Percentiles rank a stretch among this genome's conserved stretches.
phyloP scores from a whole-genome alignment of 202 grass and related monocot species.

The Setaria viridis region DNA sequence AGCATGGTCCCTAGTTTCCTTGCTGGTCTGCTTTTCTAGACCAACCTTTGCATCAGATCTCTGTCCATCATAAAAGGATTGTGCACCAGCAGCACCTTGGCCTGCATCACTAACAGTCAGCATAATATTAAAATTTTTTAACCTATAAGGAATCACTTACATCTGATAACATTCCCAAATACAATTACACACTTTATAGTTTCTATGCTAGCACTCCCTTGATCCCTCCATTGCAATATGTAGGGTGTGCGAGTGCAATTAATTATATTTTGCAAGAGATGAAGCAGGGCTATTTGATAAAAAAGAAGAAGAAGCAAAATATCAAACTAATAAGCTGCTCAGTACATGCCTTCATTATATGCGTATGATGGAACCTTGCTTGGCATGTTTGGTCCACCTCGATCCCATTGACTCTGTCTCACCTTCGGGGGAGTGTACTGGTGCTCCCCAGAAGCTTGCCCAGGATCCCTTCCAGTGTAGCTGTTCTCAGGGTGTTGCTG shows the following conservation, averaged over 20 bases:
- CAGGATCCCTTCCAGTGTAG: slow-evolving; percentile 62
- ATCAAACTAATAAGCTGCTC: slow-evolving; percentile 34
- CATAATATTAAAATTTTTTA: slow-evolving; percentile 27
- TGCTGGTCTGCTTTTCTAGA: slow-evolving; percentile 62
- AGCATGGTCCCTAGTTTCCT: slow-evolving; percentile 59
- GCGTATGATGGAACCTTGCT: slow-evolving; percentile 59
- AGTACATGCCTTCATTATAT: slow-evolving; percentile 67
- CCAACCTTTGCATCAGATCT: slow-evolving; percentile 69
- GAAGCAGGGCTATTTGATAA: neutral
- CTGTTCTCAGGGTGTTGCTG: slow-evolving; percentile 64
- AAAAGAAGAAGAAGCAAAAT: neutral
- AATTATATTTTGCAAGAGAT: neutral
- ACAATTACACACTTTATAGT: neutral
- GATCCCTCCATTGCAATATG: neutral
- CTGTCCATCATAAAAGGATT: slow-evolving; percentile 68
- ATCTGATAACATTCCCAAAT: slow-evolving; percentile 13
- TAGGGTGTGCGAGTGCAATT: neutral
- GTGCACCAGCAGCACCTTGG: slow-evolving; percentile 58
- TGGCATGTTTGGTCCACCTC: slow-evolving; percentile 55
- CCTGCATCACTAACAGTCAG: slow-evolving; percentile 48
- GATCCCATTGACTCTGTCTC: slow-evolving; percentile 83
- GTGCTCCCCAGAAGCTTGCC: slow-evolving; percentile 58
- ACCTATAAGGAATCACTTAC: slow-evolving; percentile 9
- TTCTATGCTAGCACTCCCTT: neutral
- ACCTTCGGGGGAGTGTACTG: slow-evolving; percentile 55